Evolutionary conservation across 768 basidiomycete species (phyloP).

Genomic region (Termitomyces heimii): DNA sequence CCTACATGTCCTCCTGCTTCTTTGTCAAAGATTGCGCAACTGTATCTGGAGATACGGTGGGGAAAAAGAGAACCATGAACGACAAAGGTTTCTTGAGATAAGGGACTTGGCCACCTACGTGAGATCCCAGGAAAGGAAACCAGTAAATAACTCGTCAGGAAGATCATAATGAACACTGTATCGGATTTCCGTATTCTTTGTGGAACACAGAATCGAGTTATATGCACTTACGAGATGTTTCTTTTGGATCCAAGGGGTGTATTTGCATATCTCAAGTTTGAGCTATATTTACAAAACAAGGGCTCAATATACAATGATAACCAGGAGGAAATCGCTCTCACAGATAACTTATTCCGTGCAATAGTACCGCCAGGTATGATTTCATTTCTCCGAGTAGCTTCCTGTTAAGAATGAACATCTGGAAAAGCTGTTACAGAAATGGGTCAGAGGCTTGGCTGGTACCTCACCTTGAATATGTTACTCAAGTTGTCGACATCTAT

Average conservation of each 20-base stretch:
- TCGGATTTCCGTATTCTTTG: background rate
- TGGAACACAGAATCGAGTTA: background rate
- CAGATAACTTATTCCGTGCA: constrained; percentile 4
- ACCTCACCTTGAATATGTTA: constrained; percentile 1
- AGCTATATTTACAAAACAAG: no score
- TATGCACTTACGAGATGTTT: constrained; percentile 5
- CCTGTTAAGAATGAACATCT: constrained; percentile 9
- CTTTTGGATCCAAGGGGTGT: constrained; percentile 4
- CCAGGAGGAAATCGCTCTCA: background rate
- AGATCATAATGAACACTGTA: constrained; percentile 6
- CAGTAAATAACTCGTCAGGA: background rate
- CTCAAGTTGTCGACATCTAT: constrained; percentile 6
- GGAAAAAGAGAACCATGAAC: no score
- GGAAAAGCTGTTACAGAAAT: background rate
- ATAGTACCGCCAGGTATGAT: background rate
- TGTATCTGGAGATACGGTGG: no score
- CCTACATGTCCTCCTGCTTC: constrained; percentile 5
- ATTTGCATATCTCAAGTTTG: constrained; percentile 7
- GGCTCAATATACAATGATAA: background rate
- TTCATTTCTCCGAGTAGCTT: constrained; percentile 5
- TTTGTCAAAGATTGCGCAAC: constrained; percentile 6
- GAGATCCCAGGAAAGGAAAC: constrained; percentile 7
- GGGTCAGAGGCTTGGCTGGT: background rate
- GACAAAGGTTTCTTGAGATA: no score
- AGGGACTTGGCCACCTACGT: constrained; percentile 5